Conservation (phyloP, 2,329 filamentous ascomycete species). For the Penicillium expansum region DNA sequence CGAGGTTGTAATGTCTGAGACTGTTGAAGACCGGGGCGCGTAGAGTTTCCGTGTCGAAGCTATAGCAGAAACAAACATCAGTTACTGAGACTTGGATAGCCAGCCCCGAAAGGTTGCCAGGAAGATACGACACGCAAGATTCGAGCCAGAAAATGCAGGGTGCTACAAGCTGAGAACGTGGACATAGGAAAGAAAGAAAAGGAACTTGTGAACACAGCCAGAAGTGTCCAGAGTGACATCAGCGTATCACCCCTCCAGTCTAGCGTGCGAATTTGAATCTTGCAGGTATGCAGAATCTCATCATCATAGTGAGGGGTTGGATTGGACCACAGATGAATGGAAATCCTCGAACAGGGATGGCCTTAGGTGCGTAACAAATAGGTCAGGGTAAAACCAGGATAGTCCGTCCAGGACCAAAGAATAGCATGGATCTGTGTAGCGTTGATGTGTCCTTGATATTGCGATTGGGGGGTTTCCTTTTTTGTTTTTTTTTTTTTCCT, state of each 20-base stretch:
- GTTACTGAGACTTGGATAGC: conserved; percentile 10
- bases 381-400: conserved; percentile 21
- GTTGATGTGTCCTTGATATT: conserved; percentile 8
- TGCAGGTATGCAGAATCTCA: conserved; percentile 9
- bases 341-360: conserved; percentile 23
- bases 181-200: conserved; percentile 8
- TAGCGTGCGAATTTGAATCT: conserved; percentile 15
- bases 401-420: conserved; percentile 20
- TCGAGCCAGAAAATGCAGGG: conserved; percentile 9
- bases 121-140: conserved; percentile 11
- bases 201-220: conserved; percentile 18
- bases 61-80: conserved; percentile 23
- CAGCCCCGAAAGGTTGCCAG: conserved; percentile 4
- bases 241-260: conserved; percentile 3
- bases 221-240: conserved; percentile 19
- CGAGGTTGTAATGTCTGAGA: conserved; percentile 33
- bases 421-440: conserved; percentile 23
- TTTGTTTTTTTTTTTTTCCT: conserved; percentile 25
- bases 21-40: conserved; percentile 32
- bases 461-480: conserved; percentile 9
- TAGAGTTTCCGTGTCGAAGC: conserved; percentile 34
- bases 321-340: conserved; percentile 10
- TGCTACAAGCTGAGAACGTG: conserved; percentile 24
- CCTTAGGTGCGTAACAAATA: conserved; percentile 18
- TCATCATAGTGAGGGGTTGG: conserved; percentile 1